Evolutionary conservation across 2,329 filamentous ascomycete genomes (phyloP), one percentile per base, ranked within the genome.

Genomic region (Calonectria pauciramosa): DNA sequence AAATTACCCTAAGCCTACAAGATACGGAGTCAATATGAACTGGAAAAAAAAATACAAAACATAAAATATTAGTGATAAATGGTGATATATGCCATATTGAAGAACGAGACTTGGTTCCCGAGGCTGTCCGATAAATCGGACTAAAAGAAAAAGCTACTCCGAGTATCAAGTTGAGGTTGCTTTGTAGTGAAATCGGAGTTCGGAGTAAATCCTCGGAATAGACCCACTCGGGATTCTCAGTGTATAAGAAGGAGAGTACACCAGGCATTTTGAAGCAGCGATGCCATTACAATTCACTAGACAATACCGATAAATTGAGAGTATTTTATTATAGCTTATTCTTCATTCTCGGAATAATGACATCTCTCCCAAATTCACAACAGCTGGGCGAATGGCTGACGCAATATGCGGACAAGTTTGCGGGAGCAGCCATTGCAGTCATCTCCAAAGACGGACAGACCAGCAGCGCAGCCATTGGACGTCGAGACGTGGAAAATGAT

Each of bases 371-470:
- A 9, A 64, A 47, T 23, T 54, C 68, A 9, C 30, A 64, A 14
- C 44, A 52, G 32, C 26, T 70, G 4, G 26, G 11, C 32, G 54
- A 41, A 36, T 70, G 68, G 68, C 30, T 70, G 28, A n/a, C 44
- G 7, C 28, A 64, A n/a, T 13, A 63, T 44, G 28, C 52, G 32
- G 30, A 44, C n/a, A 28, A 51, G 16, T 59, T 70, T 28, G 68
- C 54, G 10, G 68, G 54, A 18, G 68, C 68, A 6, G 56, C 56
- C 26, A 38, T 70, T 23, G 68, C 68, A 11, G 56, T 54, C 56
- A 70, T 70, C 47, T 70, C 68, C 44, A 64, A 59, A 11, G 52
- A 69, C n/a, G 52, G 67, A 49, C 38, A 59, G 20, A 34, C 16
- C 1, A 44, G 36, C 13, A 59, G 67, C 23, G 67, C 67, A 23